A percentile compares a stretch with the other conserved stretches of the same genome.
Evolutionary conservation across 148 eudicot genomes (phyloP).

Genomic region (Suaeda aralocaspica): DNA sequence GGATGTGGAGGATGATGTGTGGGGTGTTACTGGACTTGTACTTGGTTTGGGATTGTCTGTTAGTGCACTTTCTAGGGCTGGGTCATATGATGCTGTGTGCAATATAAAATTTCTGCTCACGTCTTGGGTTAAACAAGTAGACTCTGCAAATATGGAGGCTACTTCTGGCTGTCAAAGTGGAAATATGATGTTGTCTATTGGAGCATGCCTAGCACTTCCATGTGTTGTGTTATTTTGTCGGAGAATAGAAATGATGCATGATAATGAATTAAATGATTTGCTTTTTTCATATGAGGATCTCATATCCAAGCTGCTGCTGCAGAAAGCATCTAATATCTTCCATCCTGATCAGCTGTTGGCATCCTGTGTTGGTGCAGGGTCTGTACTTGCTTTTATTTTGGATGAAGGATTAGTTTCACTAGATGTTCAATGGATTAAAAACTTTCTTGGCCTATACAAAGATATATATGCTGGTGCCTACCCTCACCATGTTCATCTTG

Average conservation of each 20-base stretch:
- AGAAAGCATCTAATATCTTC: slow-evolving; percentile 39
- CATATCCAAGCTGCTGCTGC: slow-evolving; percentile 48
- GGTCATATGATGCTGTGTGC: slow-evolving; percentile 58
- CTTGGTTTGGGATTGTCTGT: slow-evolving; percentile 72
- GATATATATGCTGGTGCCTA: slow-evolving; percentile 52
- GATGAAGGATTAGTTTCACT: slow-evolving; percentile 59
- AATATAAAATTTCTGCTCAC: slow-evolving; percentile 50
- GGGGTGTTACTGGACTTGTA: slow-evolving; percentile 92
- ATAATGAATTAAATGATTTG: slow-evolving; percentile 48
- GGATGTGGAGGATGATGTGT: slow-evolving; percentile 62
- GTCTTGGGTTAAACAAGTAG: slow-evolving; percentile 54
- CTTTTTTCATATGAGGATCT: slow-evolving; percentile 51
- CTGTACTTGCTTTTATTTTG: slow-evolving; percentile 58
- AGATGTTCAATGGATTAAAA: slow-evolving; percentile 43
- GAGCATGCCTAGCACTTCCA: slow-evolving; percentile 85
- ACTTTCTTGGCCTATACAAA: slow-evolving; percentile 49
- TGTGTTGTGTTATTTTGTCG: slow-evolving; percentile 60
- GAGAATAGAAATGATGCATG: slow-evolving; percentile 66
- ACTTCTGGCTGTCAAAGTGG: slow-evolving; percentile 13
- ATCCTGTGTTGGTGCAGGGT: slow-evolving; percentile 80
- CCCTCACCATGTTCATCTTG: slow-evolving; percentile 68
- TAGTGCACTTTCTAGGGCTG: slow-evolving; percentile 70
- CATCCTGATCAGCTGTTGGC: slow-evolving; percentile 73
- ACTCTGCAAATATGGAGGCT: slow-evolving; percentile 27
- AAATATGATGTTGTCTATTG: slow-evolving; percentile 38